These are phyloP conservation scores for Purpureocillium lavendulum DNA, from an alignment of 2,329 filamentous ascomycete species.

Conservation along the genomic window DNA sequence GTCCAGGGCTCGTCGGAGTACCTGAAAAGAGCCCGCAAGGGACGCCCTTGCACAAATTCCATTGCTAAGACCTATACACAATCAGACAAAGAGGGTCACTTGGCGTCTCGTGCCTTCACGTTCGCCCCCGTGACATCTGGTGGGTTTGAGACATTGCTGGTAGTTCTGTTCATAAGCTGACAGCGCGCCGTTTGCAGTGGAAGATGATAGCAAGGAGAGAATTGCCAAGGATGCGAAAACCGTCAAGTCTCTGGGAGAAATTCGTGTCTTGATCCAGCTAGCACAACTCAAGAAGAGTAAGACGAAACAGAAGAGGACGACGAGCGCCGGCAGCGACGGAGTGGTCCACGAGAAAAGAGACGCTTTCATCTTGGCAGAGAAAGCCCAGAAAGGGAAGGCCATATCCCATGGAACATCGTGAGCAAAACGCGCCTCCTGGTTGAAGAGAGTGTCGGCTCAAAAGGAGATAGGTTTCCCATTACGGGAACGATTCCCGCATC, in stretches of 20 bases:
- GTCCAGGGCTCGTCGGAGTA: too few species aligned
- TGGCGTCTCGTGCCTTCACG: too few species aligned
- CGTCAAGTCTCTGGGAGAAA: conserved; percentile 9
- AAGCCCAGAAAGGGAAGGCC: conserved; percentile 17
- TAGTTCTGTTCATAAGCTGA: neutral
- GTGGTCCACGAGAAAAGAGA: accelerated
- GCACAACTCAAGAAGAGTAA: too few species aligned
- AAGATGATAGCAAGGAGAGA: conserved; percentile 1
- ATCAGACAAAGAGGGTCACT: too few species aligned
- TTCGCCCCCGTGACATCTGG: too few species aligned
- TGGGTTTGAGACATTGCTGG: too few species aligned
- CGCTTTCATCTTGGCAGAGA: conserved; percentile 9
- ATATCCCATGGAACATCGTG: conserved; percentile 15
- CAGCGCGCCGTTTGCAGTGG: conserved; percentile 1
- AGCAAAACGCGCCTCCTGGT: neutral
- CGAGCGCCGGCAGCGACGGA: neutral
- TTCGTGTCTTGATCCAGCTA: conserved; percentile 3
- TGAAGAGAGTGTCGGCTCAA: conserved; percentile 1
- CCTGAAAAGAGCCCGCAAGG: too few species aligned
- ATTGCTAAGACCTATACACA: too few species aligned
- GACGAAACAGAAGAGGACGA: too few species aligned
- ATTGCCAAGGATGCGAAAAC: neutral
- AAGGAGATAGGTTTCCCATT: neutral
- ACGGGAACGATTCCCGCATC: too few species aligned
- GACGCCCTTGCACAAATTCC: too few species aligned